Evolutionary conservation across 2,329 filamentous ascomycete genomes (phyloP).

Genomic region (Stemphylium lycopersici): DNA sequence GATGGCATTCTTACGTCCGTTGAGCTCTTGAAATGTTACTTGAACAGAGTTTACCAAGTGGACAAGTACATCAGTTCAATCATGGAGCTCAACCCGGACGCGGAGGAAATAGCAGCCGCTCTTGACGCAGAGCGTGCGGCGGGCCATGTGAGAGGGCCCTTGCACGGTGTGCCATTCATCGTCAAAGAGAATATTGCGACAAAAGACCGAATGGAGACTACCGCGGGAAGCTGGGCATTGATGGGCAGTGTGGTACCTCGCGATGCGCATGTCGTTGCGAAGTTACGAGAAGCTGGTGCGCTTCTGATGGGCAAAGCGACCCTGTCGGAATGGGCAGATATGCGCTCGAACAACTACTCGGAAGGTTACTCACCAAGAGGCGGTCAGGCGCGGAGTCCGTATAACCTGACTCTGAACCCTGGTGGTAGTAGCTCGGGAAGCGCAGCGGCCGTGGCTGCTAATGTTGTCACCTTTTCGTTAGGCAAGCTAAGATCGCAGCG

Average conservation of each 20-base stretch:
- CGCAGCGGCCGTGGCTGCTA: slow-evolving; percentile 68
- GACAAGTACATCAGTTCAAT: slow-evolving; percentile 68
- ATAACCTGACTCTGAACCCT: slow-evolving; percentile 70
- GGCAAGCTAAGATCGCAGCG: slow-evolving; percentile 50
- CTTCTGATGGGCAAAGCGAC: slow-evolving; percentile 72
- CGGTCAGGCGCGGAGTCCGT: slow-evolving; percentile 54
- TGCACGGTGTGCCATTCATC: slow-evolving; percentile 77
- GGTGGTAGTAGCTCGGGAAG: slow-evolving; percentile 73
- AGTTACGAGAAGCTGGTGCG: slow-evolving; percentile 69
- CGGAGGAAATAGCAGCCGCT: slow-evolving; percentile 63
- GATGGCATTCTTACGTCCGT: slow-evolving; percentile 43
- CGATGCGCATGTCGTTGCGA: slow-evolving; percentile 69
- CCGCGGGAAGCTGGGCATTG: slow-evolving; percentile 71
- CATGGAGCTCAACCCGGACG: slow-evolving; percentile 72
- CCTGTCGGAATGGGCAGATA: slow-evolving; percentile 72
- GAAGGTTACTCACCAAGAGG: slow-evolving; percentile 44
- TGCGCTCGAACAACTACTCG: slow-evolving; percentile 43
- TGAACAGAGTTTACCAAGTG: slow-evolving; percentile 66
- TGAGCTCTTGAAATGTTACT: slow-evolving; percentile 48
- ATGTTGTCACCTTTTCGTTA: slow-evolving; percentile 67
- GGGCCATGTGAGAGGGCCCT: slow-evolving; percentile 65
- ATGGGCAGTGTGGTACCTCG: slow-evolving; percentile 69
- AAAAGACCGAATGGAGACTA: slow-evolving; percentile 74
- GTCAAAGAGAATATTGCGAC: slow-evolving; percentile 68
- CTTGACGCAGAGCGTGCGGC: slow-evolving; percentile 65